Evolutionary conservation across 305 asterid species (phyloP).

Genomic region (Fraxinus albicans): DNA sequence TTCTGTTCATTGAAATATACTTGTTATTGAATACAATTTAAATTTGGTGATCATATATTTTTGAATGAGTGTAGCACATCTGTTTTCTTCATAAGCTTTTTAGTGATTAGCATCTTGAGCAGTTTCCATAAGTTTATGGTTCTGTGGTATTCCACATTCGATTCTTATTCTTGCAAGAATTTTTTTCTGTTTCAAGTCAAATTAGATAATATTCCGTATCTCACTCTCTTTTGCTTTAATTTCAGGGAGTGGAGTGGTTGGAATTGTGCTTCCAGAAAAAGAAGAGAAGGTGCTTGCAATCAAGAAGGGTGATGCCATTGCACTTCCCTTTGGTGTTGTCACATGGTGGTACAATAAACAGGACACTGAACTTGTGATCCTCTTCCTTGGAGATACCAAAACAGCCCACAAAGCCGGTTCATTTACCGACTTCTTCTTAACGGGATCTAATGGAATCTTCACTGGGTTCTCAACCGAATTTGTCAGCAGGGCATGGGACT

Average conservation of each 20-base stretch:
- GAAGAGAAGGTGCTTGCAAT: constrained; percentile 74
- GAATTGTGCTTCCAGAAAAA: constrained; percentile 67
- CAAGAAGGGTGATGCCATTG: constrained; percentile 74
- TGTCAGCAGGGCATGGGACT: constrained; percentile 61
- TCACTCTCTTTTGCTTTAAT: background rate
- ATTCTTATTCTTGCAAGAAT: background rate
- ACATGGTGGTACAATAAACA: constrained; percentile 85
- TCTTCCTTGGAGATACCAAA: constrained; percentile 75
- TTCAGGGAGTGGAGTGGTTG: constrained; percentile 59
- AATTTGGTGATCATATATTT: background rate
- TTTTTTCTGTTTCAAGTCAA: background rate
- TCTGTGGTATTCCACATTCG: background rate
- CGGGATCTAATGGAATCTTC: constrained; percentile 76
- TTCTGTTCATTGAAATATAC: background rate
- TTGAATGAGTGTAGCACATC: background rate
- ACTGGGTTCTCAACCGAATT: constrained; percentile 72
- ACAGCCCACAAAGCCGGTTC: constrained; percentile 64
- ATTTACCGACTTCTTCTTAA: constrained; percentile 64
- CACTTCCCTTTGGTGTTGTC: constrained; percentile 74
- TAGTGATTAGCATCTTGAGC: background rate
- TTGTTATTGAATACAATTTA: background rate
- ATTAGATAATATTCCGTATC: background rate
- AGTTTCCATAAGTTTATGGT: background rate
- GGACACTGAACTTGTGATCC: constrained; percentile 61
- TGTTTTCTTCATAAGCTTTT: background rate